Evolutionary conservation across 306 rosid genomes (phyloP).

Genomic region (Adenanthera pavonina): DNA sequence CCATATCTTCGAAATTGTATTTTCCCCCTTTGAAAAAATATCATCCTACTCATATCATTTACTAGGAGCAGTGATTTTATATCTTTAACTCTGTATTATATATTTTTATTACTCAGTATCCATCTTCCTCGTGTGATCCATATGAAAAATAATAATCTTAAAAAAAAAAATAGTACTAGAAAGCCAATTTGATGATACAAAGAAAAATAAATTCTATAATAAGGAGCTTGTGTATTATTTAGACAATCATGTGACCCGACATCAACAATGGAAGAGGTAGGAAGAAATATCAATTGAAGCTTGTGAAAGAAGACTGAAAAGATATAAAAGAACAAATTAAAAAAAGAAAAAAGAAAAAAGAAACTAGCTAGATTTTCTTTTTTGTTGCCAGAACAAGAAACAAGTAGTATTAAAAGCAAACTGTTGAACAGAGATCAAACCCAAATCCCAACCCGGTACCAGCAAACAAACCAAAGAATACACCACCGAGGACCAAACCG

Average conservation of each 20-base stretch:
- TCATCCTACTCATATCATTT: neutral
- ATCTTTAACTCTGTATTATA: no score
- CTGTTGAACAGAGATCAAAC: no score
- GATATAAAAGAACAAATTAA: neutral
- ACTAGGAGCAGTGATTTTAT: neutral
- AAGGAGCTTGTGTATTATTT: neutral
- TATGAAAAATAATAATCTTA: no score
- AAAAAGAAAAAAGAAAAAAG: no score
- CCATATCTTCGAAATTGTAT: constrained; percentile 32
- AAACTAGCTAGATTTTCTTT: no score
- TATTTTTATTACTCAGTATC: no score
- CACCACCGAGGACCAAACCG: no score
- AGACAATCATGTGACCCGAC: neutral
- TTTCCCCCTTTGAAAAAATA: neutral
- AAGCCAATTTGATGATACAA: neutral
- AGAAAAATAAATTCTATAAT: neutral
- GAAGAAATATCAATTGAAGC: neutral
- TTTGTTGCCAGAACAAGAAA: no score
- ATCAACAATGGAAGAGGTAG: neutral
- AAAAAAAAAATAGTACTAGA: no score
- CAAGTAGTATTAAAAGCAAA: no score
- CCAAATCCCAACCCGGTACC: no score
- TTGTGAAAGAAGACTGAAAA: neutral
- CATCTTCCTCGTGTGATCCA: neutral
- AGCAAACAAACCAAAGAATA: no score